Percentiles rank a stretch among this genome's conserved stretches.
phyloP scores from a whole-genome alignment of 116 monocot genomes.

The Posidonia oceanica region DNA sequence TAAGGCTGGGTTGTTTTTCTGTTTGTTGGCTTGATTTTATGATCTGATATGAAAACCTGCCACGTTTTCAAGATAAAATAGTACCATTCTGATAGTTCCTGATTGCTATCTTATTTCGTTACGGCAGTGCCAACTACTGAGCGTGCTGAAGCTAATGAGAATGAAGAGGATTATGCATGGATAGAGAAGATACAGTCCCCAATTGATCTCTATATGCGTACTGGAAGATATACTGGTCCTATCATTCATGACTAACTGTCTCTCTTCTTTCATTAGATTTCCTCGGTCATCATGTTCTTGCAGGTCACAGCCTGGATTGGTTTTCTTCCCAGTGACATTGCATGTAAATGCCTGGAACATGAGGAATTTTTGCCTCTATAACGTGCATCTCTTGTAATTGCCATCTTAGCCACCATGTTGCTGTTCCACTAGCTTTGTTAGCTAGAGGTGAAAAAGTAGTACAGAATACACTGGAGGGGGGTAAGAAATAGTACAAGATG shows the following conservation, averaged over 20 bases:
- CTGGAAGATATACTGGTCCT: constrained; percentile 67
- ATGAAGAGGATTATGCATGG: constrained; percentile 77
- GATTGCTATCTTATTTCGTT: neutral
- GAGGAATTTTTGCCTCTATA: too few relatives aligned
- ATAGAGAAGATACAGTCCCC: constrained; percentile 53
- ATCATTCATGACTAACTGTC: constrained; percentile 34
- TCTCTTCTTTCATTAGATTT: neutral
- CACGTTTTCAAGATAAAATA: neutral
- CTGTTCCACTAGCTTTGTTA: neutral
- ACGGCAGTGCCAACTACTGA: constrained; percentile 18
- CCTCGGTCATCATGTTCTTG: neutral
- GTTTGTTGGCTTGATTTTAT: too few relatives aligned
- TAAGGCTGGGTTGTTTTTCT: too few relatives aligned
- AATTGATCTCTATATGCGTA: constrained; percentile 57
- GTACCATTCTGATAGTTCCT: neutral
- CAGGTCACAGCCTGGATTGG: neutral
- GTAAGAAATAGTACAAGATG: too few relatives aligned
- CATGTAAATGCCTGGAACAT: too few relatives aligned
- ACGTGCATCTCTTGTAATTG: neutral
- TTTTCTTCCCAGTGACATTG: too few relatives aligned
- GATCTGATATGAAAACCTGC: too few relatives aligned
- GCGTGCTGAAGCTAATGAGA: constrained; percentile 12
- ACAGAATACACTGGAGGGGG: too few relatives aligned
- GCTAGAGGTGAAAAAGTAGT: neutral
- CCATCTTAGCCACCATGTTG: neutral